These are phyloP conservation scores for Rhodomyrtus psidioides DNA, from an alignment of 441 rosid species.

Conservation along the genomic window DNA sequence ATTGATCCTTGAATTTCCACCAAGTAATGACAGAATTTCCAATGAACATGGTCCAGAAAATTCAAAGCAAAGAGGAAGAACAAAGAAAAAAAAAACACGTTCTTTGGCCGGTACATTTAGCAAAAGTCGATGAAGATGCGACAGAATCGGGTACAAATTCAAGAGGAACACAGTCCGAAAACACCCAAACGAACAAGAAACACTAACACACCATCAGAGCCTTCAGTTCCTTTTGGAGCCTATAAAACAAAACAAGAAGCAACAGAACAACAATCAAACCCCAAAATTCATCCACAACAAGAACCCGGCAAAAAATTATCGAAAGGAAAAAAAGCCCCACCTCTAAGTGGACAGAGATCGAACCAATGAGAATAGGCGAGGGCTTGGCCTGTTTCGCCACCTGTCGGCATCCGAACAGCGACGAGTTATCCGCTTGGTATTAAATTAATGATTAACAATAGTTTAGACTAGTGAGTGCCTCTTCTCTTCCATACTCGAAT, in stretches of 20 bases:
- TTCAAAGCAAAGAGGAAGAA: not conserved
- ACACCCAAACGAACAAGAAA: not conserved
- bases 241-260: slow-evolving; percentile 9
- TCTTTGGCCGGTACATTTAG: not conserved
- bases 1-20: not conserved
- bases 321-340: too few relatives aligned
- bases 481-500: too few relatives aligned
- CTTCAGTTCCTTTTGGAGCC: slow-evolving; percentile 62
- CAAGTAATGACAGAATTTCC: not conserved
- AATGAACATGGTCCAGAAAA: not conserved
- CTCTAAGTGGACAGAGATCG: too few relatives aligned
- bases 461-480: too few relatives aligned
- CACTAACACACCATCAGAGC: slow-evolving; percentile 39
- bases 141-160: not conserved
- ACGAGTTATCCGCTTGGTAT: too few relatives aligned
- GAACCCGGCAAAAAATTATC: too few relatives aligned
- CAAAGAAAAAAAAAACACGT: not conserved
- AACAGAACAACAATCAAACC: too few relatives aligned
- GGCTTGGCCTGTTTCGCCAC: too few relatives aligned
- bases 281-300: too few relatives aligned
- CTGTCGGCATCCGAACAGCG: too few relatives aligned
- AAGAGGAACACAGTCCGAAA: not conserved
- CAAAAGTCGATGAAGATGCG: not conserved
- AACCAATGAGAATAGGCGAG: too few relatives aligned
- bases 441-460: too few relatives aligned